Evolutionary conservation across 2,329 filamentous ascomycete species (phyloP), one percentile per base, ranked within the genome.

Genomic region (Chaetomiaceae sp.): DNA sequence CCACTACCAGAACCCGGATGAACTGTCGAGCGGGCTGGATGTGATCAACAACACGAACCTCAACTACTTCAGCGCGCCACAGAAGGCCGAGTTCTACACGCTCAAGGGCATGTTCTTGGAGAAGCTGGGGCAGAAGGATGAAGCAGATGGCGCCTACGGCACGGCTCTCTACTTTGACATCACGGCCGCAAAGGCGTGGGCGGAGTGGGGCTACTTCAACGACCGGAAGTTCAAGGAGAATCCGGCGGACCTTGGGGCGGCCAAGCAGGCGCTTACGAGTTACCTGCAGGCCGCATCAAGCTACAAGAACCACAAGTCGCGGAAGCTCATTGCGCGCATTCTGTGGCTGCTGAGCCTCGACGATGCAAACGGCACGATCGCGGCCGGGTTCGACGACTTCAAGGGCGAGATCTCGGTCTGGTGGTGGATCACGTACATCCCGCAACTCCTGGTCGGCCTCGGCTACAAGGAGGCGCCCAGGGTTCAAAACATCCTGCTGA

Each of bases 361-460:
- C 61, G 89, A 96, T 60, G 75, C 86, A 0, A 88, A 88, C 61
- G 88, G 88, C 11, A 84, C 79, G 30, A 83, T 98, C 50, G 85
- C 88, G 0, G 75, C 81, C 57, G 88, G 91, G 11, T 98, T 96
- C 56, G 88, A 95, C 55, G 88, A 91, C 57, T 98, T 93, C 71
- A 96, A 97, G 72, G 93, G 93, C 42, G 94, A 98, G 58, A 95
- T 89, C 2, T 89, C 90, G 0, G 88, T 95, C 11, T 99, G 93
- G 93, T 98, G 97, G 69, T 99, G 93, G 93, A 96, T 97, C 57
- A 97, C 91, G 0, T 98, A 95, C 64, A 97, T 99, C 53, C 93
- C 93, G 15, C 93, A 99, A 66, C 76, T 99, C 34, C 79, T 99
- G 26, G 91, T 88, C 35, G 93, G 91, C 42, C 75, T 98, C 41